Evolutionary conservation across 202 grass and related monocot species (phyloP), one percentile per base, ranked within the genome.

Genomic region (Dendrocalamus latiflorus): DNA sequence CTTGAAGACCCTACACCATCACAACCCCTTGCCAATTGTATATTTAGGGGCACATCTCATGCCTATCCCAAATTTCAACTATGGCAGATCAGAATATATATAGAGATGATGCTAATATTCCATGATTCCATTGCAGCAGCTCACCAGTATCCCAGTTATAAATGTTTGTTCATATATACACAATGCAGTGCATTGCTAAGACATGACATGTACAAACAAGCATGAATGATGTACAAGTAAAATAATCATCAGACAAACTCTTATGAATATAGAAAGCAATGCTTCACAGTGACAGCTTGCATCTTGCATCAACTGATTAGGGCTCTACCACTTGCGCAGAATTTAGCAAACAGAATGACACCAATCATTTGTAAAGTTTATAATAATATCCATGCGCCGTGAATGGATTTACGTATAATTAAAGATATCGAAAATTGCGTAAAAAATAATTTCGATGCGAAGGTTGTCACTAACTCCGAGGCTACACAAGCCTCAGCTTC

Each of bases 331-430:
- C 83, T 69, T 86, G 83, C 74, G 67, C 60, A 86, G 61, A 86
- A 74, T 79, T 90, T 79, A 86, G 83, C 79, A 86, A 86, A 90
- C 83, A 68, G 88, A 83, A 86, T 86, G 88, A 83, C 83, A 90
- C 88, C 79, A 75, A 90, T 83, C 51, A 67, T 30, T 30, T 81
- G 56, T 22, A 24, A 60, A 6, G 26, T 75, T 84, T 85, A 81
- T 62, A 81, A 85, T 76, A 70, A 63, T 70, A 81, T 48, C 49
- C 13, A 18, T 1, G 0, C 13, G 16, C 44, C 8, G 9, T 20
- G 16, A 24, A 84, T 54, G 43, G 68, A 75, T 45, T 75, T 68
- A 17, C 9, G 18, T 60, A 9, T 66, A 18, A 72, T 20, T 78
- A 65, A 75, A 74, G 14, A 80, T 70, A 85, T 45, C 0, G 0